Conservation (phyloP, 345 rosid genomes). For the Populus deltoides region DNA sequence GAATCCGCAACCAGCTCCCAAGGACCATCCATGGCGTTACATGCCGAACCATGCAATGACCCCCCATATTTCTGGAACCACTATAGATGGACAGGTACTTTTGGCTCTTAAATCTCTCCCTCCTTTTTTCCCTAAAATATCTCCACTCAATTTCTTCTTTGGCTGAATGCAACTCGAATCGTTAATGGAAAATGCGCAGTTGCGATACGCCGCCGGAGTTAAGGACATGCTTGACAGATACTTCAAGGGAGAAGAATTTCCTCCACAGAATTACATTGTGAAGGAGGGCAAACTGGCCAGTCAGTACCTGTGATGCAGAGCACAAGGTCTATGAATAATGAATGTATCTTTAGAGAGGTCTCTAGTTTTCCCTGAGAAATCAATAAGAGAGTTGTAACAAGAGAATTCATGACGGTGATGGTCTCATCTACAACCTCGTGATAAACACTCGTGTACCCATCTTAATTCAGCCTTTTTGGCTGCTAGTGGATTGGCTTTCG, state of each 20-base stretch:
- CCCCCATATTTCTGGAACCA: slow-evolving; percentile 95
- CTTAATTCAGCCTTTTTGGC: no score
- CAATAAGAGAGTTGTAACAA: neutral
- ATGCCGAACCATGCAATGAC: slow-evolving; percentile 99
- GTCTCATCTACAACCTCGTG: neutral
- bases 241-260: slow-evolving; percentile 91
- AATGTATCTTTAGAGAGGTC: neutral
- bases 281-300: slow-evolving; percentile 78
- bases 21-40: slow-evolving; percentile 98
- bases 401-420: neutral
- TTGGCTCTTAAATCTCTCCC: neutral
- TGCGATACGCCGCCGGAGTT: slow-evolving; percentile 82
- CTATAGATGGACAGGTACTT: slow-evolving; percentile 85
- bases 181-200: slow-evolving; percentile 34
- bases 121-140: neutral
- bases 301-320: slow-evolving; percentile 57
- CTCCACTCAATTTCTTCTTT: no score
- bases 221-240: slow-evolving; percentile 92
- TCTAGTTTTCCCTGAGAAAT: neutral
- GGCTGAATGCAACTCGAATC: neutral
- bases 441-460: neutral
- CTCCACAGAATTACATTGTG: slow-evolving; percentile 71
- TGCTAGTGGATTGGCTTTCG: no score
- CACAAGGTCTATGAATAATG: neutral
- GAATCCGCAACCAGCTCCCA: slow-evolving; percentile 93